phyloP scores from a whole-genome alignment of 495 filamentous ascomycete genomes.

The Trichoderma orchidacearum region DNA sequence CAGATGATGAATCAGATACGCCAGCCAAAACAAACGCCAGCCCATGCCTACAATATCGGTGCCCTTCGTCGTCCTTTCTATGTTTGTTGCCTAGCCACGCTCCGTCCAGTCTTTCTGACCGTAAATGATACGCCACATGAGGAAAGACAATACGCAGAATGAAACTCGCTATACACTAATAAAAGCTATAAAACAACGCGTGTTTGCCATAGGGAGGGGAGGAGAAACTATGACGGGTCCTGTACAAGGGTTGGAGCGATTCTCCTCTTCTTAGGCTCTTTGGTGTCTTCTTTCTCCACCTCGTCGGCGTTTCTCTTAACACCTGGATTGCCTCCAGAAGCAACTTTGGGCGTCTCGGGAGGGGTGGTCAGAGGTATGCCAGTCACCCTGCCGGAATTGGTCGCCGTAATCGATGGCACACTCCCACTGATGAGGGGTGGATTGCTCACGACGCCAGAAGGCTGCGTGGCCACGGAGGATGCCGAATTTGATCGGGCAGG shows the following conservation, averaged over 20 bases:
- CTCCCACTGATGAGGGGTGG: slow-evolving; percentile 62
- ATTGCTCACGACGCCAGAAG: slow-evolving; percentile 48
- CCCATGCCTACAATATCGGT: background rate
- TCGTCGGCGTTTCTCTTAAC: slow-evolving; percentile 50
- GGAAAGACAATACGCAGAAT: background rate
- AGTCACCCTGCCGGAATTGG: slow-evolving; percentile 44
- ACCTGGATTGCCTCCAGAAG: slow-evolving; percentile 27
- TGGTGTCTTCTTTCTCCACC: slow-evolving; percentile 30
- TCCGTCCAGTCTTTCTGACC: background rate
- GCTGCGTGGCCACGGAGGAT: slow-evolving; percentile 62
- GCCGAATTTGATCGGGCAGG: slow-evolving; percentile 74
- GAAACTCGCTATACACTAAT: background rate
- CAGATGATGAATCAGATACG: background rate
- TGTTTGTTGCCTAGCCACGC: background rate
- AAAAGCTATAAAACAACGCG: background rate
- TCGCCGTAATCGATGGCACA: slow-evolving; percentile 59
- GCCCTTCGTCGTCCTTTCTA: background rate
- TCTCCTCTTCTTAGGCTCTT: slow-evolving; percentile 54
- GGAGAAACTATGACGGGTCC: slow-evolving; percentile 2
- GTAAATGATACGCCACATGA: background rate
- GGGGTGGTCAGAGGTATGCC: slow-evolving; percentile 55
- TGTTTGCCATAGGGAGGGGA: no score
- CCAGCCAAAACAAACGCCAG: background rate
- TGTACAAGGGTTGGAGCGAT: slow-evolving; percentile 61
- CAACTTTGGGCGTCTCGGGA: slow-evolving; percentile 60